These are phyloP conservation scores for Candida tunisiensis DNA, from an alignment of 1,139 yeast species.

Conservation along the genomic window DNA sequence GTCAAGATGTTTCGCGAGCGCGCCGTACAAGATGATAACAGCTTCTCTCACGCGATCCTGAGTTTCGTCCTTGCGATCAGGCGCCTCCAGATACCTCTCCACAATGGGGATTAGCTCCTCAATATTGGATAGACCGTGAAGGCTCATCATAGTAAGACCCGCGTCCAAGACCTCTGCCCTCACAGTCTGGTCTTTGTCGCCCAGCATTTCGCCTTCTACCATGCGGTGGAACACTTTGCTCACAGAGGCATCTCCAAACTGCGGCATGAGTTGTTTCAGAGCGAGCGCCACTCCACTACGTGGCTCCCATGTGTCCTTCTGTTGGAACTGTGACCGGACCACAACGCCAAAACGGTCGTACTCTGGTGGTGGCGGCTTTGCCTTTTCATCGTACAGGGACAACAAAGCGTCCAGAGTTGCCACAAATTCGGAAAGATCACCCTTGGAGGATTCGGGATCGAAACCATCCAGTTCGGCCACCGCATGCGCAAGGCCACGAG, in stretches of 20 bases:
- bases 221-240: slow-evolving; percentile 36
- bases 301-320: slow-evolving; percentile 66
- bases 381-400: slow-evolving; percentile 37
- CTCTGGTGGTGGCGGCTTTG: slow-evolving; percentile 63
- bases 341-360: slow-evolving; percentile 69
- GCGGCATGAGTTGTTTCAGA: slow-evolving; percentile 38
- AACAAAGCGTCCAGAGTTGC: slow-evolving; percentile 28
- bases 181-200: slow-evolving; percentile 57
- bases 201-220: slow-evolving; percentile 46
- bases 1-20: slow-evolving; percentile 67
- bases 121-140: slow-evolving; percentile 43
- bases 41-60: slow-evolving; percentile 61
- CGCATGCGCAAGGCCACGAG: slow-evolving; percentile 41
- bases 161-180: slow-evolving; percentile 77
- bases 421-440: no score
- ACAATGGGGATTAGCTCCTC: slow-evolving; percentile 62
- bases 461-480: no score
- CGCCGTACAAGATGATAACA: slow-evolving; percentile 74
- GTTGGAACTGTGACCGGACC: slow-evolving; percentile 40
- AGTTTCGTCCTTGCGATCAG: slow-evolving; percentile 20
- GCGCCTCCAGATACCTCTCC: slow-evolving; percentile 33
- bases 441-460: no score
- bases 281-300: slow-evolving; percentile 71
- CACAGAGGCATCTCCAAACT: slow-evolving; percentile 17
- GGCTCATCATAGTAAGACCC: slow-evolving; percentile 50